Conservation (phyloP, 164 flowering plant species). For the Kalanchoe fedtschenkoi region DNA sequence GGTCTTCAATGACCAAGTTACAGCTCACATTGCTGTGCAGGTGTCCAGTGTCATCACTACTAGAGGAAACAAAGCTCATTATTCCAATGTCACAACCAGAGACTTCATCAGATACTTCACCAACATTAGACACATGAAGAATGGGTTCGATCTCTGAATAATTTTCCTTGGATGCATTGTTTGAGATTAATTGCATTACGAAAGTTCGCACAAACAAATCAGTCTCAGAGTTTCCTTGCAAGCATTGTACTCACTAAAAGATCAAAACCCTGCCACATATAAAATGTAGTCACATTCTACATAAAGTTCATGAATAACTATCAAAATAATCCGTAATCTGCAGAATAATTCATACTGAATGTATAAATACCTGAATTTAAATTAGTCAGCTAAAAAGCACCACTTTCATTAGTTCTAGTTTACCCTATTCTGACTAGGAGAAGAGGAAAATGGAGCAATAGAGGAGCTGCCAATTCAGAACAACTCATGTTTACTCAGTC, state of each 20-base stretch:
- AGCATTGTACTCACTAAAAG: not conserved
- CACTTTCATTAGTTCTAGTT: no score
- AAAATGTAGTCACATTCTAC: not conserved
- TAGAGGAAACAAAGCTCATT: constrained; percentile 24
- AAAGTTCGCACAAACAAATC: not conserved
- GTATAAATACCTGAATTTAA: no score
- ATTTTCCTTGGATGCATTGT: constrained; percentile 36
- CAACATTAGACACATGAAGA: constrained; percentile 23
- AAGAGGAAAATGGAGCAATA: no score
- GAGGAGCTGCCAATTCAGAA: no score
- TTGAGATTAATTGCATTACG: constrained; percentile 62
- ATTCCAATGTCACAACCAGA: constrained; percentile 61
- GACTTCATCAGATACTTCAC: constrained; percentile 28
- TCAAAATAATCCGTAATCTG: not conserved
- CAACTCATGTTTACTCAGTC: no score
- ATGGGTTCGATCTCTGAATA: constrained; percentile 67
- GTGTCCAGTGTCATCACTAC: constrained; percentile 17
- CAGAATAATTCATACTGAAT: no score
- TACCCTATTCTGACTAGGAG: no score
- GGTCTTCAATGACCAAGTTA: constrained; percentile 49
- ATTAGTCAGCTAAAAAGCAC: no score
- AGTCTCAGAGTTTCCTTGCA: not conserved
- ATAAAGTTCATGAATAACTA: not conserved
- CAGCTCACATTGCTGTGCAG: constrained; percentile 40
- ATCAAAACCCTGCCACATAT: not conserved